A percentile compares a stretch with the other conserved stretches of the same genome.
These are phyloP conservation scores for Suhomyces chickasaworum DNA, from an alignment of 1,139 yeast species.

Conservation along the genomic window DNA sequence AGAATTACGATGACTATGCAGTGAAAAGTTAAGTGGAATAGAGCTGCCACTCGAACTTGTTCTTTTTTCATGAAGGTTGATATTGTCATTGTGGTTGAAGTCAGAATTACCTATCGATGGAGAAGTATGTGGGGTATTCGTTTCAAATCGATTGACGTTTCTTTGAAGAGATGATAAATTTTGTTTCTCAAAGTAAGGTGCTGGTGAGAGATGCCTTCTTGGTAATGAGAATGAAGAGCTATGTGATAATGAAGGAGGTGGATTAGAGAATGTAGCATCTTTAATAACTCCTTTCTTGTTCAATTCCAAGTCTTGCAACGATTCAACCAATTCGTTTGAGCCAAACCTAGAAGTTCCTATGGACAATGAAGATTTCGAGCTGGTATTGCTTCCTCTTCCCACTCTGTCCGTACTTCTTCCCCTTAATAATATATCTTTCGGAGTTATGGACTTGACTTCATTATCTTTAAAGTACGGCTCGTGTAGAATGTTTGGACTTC, in stretches of 20 bases:
- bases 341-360: constrained; percentile 17
- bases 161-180: constrained; percentile 60
- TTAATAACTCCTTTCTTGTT: constrained; percentile 15
- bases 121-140: constrained; percentile 47
- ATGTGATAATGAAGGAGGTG: constrained; percentile 21
- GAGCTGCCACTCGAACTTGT: constrained; percentile 21
- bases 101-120: constrained; percentile 32
- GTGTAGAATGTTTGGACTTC: constrained; percentile 42
- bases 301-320: constrained; percentile 34
- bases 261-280: constrained; percentile 14
- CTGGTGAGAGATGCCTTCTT: constrained; percentile 57
- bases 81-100: constrained; percentile 10
- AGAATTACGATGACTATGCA: constrained; percentile 15
- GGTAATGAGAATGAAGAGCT: constrained; percentile 50
- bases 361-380: constrained; percentile 25
- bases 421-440: constrained; percentile 41
- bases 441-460: constrained; percentile 33
- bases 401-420: constrained; percentile 27
- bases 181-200: constrained; percentile 46
- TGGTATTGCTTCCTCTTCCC: constrained; percentile 15
- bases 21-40: constrained; percentile 10
- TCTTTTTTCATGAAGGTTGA: constrained; percentile 19
- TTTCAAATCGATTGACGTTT: constrained; percentile 35
- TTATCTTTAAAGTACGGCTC: constrained; percentile 43
- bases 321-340: constrained; percentile 31